These are phyloP conservation scores for Iberis pinnata DNA, from an alignment of 345 rosid genomes.

Conservation along the genomic window DNA sequence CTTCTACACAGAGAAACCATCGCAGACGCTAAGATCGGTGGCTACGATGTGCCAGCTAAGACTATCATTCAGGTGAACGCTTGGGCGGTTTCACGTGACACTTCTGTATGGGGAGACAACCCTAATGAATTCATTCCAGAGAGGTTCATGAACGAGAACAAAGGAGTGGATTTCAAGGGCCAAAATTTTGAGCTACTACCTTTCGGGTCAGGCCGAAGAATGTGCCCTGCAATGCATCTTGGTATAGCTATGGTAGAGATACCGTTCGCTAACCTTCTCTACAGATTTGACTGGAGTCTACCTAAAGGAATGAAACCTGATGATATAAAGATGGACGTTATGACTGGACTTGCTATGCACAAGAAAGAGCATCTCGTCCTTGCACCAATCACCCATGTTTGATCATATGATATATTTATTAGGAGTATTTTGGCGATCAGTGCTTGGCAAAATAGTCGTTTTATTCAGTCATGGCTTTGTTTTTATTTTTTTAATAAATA, in stretches of 20 bases:
- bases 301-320: slow-evolving; percentile 24
- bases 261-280: slow-evolving; percentile 28
- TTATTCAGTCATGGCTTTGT: neutral
- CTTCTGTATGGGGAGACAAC: slow-evolving; percentile 26
- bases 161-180: slow-evolving; percentile 29
- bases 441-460: neutral
- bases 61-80: slow-evolving; percentile 29
- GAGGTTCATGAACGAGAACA: slow-evolving; percentile 25
- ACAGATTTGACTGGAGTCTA: slow-evolving; percentile 25
- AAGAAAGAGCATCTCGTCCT: slow-evolving; percentile 29
- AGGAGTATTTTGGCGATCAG: neutral
- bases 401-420: neutral
- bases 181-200: slow-evolving; percentile 31
- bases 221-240: slow-evolving; percentile 32
- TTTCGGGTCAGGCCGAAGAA: slow-evolving; percentile 26
- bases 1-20: slow-evolving; percentile 29
- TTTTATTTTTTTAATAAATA: slow-evolving; percentile 1
- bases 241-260: slow-evolving; percentile 30
- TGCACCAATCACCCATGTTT: slow-evolving; percentile 15
- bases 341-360: slow-evolving; percentile 33
- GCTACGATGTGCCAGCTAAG: slow-evolving; percentile 28
- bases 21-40: slow-evolving; percentile 28
- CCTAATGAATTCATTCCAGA: slow-evolving; percentile 28
- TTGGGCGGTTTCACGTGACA: slow-evolving; percentile 32
- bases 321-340: slow-evolving; percentile 31